A percentile compares a stretch with the other conserved stretches of the same genome.
Evolutionary conservation across 2,329 filamentous ascomycete genomes (phyloP).

Genomic region (Botrytis pseudocinerea): DNA sequence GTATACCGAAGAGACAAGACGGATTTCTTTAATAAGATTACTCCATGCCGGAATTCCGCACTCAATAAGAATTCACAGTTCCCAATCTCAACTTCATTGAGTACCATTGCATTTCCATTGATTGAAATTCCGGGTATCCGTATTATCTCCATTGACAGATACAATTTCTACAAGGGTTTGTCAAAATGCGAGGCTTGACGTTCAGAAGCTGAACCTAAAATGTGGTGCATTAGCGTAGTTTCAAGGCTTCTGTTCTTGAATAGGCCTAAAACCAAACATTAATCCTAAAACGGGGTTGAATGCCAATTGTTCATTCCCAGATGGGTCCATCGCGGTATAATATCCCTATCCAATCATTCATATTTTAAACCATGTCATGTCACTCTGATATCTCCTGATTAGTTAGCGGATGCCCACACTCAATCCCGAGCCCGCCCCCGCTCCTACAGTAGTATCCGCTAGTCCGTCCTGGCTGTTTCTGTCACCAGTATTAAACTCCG

Average conservation of each 20-base stretch:
- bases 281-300: neutral
- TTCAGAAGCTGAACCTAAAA: neutral
- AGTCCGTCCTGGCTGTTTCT: neutral
- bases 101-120: neutral
- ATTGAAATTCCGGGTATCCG: no score
- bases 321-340: neutral
- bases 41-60: neutral
- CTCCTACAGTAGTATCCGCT: neutral
- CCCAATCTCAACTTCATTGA: neutral
- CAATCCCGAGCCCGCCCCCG: neutral
- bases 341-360: neutral
- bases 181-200: neutral
- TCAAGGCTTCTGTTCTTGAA: neutral
- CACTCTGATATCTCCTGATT: neutral
- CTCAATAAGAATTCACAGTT: neutral
- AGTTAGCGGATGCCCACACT: neutral
- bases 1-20: neutral
- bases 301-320: neutral
- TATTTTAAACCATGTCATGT: neutral
- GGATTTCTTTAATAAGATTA: neutral
- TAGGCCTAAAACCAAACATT: neutral
- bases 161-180: neutral
- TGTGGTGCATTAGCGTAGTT: neutral
- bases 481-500: neutral
- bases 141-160: no score